Evolutionary conservation across 495 filamentous ascomycete species (phyloP).

Genomic region (Umbilicaria muhlenbergii): DNA sequence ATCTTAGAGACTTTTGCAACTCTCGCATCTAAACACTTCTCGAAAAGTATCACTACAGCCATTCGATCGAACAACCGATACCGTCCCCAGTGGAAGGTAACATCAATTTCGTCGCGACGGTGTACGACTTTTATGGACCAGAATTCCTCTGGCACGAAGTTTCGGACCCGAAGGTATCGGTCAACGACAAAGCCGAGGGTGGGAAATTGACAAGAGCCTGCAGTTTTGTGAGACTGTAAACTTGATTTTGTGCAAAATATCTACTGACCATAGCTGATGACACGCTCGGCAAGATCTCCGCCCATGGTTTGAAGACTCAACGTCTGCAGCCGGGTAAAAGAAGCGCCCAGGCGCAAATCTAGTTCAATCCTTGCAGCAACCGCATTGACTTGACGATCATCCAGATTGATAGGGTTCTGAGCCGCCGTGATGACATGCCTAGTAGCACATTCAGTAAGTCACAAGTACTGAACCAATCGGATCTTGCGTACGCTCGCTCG

Average conservation of each 20-base stretch:
- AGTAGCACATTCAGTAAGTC: neutral
- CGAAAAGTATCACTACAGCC: constrained; percentile 65
- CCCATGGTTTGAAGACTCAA: constrained; percentile 53
- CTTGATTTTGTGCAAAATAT: neutral
- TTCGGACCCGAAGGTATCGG: constrained; percentile 78
- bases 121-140: constrained; percentile 84
- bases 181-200: constrained; percentile 96
- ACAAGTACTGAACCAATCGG: too few species aligned
- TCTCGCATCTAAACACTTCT: constrained; percentile 66
- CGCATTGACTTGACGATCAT: constrained; percentile 75
- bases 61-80: constrained; percentile 77
- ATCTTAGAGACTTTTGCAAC: constrained; percentile 68
- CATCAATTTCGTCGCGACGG: constrained; percentile 57
- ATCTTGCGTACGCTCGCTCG: constrained; percentile 57
- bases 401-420: constrained; percentile 55
- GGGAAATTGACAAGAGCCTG: constrained; percentile 92
- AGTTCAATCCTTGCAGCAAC: constrained; percentile 84
- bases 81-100: constrained; percentile 73
- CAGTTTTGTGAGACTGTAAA: constrained; percentile 9
- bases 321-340: constrained; percentile 83
- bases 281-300: constrained; percentile 37
- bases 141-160: constrained; percentile 84
- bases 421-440: constrained; percentile 77
- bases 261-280: constrained; percentile 71
- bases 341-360: constrained; percentile 78